Evolutionary conservation across 441 rosid species (phyloP).

Genomic region (Manihot esculenta): DNA sequence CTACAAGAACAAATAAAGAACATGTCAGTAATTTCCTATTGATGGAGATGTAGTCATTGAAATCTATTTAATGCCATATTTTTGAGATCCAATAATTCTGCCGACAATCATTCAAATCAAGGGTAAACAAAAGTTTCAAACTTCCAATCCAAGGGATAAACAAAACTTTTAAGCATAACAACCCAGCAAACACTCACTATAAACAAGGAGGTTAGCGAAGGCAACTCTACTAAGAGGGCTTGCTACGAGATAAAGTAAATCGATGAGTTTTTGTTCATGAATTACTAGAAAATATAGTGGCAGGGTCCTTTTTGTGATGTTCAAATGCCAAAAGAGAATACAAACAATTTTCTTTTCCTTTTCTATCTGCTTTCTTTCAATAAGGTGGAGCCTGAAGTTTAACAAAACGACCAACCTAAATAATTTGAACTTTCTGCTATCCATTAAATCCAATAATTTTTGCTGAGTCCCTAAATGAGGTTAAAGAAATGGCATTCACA

Average conservation of each 20-base stretch:
- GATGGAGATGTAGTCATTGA: not conserved
- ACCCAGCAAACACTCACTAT: not conserved
- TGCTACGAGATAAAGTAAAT: not conserved
- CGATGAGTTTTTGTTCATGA: not conserved
- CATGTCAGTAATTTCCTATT: constrained; percentile 2
- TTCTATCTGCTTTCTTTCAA: not conserved
- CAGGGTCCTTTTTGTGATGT: not conserved
- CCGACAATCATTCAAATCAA: not conserved
- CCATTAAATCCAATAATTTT: not conserved
- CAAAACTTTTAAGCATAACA: not conserved
- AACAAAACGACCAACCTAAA: not conserved
- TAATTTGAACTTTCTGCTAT: constrained; percentile 1
- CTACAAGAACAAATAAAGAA: constrained; percentile 21
- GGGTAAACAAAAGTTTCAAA: not conserved
- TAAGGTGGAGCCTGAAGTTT: not conserved
- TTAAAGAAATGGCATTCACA: not conserved
- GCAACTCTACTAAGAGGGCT: not conserved
- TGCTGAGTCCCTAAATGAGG: too few species aligned
- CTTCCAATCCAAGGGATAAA: not conserved
- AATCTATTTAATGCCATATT: not conserved
- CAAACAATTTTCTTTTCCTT: not conserved
- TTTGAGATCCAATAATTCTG: not conserved
- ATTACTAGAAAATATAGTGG: not conserved
- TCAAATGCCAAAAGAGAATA: not conserved
- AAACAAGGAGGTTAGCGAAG: not conserved